phyloP scores from a whole-genome alignment of 1,284 basidiomycete genomes.

The Rhodotorula sp. region DNA sequence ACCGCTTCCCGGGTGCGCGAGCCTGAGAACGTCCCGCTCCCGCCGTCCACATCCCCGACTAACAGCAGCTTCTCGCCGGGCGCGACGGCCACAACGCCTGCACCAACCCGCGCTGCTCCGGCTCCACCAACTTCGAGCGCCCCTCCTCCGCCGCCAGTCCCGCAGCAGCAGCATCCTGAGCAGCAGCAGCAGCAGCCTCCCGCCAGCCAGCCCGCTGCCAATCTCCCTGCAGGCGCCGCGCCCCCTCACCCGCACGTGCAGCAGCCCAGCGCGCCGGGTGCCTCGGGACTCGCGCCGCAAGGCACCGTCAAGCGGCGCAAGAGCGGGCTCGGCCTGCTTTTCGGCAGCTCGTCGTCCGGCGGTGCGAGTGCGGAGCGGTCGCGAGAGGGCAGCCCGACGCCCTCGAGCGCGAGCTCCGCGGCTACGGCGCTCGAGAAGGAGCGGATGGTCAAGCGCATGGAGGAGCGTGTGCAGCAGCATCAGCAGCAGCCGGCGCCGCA shows the following conservation, averaged over 20 bases:
- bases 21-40: slow-evolving; percentile 1
- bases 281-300: background rate
- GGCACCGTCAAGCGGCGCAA: slow-evolving; percentile 26
- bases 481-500: background rate
- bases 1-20: background rate
- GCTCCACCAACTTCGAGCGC: too few relatives aligned
- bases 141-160: background rate
- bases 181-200: background rate
- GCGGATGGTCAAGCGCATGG: background rate
- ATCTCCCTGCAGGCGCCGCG: slow-evolving; percentile 1
- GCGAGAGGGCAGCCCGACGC: background rate
- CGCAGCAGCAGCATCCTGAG: background rate
- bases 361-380: background rate
- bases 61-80: background rate
- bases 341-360: background rate
- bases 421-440: background rate
- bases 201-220: background rate
- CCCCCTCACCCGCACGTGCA: background rate
- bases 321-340: slow-evolving; percentile 21
- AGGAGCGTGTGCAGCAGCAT: background rate
- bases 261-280: background rate
- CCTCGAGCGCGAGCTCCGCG: background rate
- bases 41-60: background rate
- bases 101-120: background rate
- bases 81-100: background rate